Percentiles rank a stretch among this genome's conserved stretches.
These are phyloP conservation scores for Lithocarpus polystachyus DNA, from an alignment of 306 rosid genomes.

Conservation along the genomic window DNA sequence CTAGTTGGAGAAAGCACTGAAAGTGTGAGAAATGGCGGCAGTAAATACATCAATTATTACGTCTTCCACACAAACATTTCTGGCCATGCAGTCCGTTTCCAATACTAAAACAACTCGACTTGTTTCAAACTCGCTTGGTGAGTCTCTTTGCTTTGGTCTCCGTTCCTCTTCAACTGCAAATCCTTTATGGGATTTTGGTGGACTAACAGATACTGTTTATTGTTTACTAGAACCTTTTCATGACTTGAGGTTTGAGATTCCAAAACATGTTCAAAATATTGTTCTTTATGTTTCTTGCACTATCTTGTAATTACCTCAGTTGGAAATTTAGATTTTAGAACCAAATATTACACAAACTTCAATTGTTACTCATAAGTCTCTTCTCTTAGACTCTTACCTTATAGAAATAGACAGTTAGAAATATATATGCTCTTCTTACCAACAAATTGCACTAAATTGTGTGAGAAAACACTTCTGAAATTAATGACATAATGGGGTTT, in stretches of 20 bases:
- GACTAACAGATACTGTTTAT: neutral
- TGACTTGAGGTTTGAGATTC: too few relatives aligned
- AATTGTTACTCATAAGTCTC: neutral
- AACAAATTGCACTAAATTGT: too few relatives aligned
- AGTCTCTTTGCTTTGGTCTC: slow-evolving; percentile 24
- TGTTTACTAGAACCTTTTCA: too few relatives aligned
- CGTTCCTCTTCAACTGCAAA: neutral
- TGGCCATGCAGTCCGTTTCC: slow-evolving; percentile 28
- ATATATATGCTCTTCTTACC: too few relatives aligned
- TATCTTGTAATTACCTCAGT: neutral
- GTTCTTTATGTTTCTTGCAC: neutral
- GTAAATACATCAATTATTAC: slow-evolving; percentile 52
- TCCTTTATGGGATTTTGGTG: neutral
- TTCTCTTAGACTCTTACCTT: neutral
- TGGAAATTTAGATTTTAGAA: neutral
- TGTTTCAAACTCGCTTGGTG: slow-evolving; percentile 44
- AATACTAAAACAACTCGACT: slow-evolving; percentile 18
- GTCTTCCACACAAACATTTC: slow-evolving; percentile 44
- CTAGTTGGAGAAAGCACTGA: slow-evolving; percentile 13
- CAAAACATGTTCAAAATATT: neutral
- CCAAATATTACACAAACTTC: neutral
- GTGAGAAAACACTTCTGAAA: too few relatives aligned
- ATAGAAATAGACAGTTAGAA: too few relatives aligned
- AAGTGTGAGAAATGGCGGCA: slow-evolving; percentile 56
- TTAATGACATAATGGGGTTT: too few relatives aligned